Conservation (phyloP, 345 rosid genomes). For the Gynandropsis gynandra region DNA sequence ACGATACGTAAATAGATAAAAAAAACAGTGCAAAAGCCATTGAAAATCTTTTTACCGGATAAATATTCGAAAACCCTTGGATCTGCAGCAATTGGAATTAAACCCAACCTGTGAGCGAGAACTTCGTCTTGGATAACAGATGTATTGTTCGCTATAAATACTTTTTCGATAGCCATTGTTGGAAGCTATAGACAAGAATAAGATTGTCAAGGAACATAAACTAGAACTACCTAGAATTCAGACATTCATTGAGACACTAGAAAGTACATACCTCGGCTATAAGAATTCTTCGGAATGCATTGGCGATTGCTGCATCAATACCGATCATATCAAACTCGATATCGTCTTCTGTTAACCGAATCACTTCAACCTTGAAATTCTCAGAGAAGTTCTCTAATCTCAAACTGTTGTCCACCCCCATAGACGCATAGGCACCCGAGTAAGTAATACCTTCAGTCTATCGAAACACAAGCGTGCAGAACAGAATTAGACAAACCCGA, state of each 20-base stretch:
- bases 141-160: slow-evolving; percentile 78
- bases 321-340: slow-evolving; percentile 88
- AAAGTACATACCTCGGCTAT: slow-evolving; percentile 62
- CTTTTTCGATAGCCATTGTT: slow-evolving; percentile 95
- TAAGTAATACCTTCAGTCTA: slow-evolving; percentile 57
- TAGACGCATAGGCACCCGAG: slow-evolving; percentile 79
- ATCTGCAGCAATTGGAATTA: slow-evolving; percentile 72
- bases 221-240: background rate
- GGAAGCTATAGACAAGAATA: slow-evolving; percentile 48
- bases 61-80: slow-evolving; percentile 83
- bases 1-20: background rate
- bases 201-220: background rate
- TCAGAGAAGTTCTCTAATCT: slow-evolving; percentile 41
- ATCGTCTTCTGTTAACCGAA: slow-evolving; percentile 38
- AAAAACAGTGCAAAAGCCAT: slow-evolving; percentile 1
- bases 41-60: slow-evolving; percentile 43
- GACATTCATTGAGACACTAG: background rate
- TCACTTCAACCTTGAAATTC: slow-evolving; percentile 56
- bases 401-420: slow-evolving; percentile 63
- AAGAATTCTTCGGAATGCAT: slow-evolving; percentile 87
- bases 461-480: slow-evolving; percentile 23
- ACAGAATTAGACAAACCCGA: slow-evolving; percentile 5
- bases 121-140: slow-evolving; percentile 86
- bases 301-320: slow-evolving; percentile 72
- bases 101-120: slow-evolving; percentile 92